phyloP scores from a whole-genome alignment of 2,329 filamentous ascomycete genomes.

The Penicillium decumbens region DNA sequence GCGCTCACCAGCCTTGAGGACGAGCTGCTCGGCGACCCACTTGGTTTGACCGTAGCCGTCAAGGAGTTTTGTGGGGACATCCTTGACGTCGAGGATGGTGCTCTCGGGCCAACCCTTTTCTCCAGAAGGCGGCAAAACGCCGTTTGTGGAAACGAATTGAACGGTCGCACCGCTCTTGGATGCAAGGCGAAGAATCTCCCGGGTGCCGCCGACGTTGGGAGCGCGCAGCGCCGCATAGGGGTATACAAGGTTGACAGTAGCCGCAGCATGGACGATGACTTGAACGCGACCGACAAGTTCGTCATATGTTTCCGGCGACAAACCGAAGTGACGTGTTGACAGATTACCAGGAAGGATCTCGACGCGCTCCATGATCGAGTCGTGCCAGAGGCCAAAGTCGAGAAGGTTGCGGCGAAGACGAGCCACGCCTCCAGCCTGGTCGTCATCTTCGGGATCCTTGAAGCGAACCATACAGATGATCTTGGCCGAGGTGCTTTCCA shows the following conservation, averaged over 20 bases:
- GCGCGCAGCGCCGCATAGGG: conserved; percentile 71
- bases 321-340: conserved; percentile 62
- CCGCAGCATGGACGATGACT: conserved; percentile 72
- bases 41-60: conserved; percentile 78
- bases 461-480: conserved; percentile 72
- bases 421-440: conserved; percentile 63
- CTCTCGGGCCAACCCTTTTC: conserved; percentile 67
- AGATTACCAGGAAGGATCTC: conserved; percentile 71
- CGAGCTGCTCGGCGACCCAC: conserved; percentile 74
- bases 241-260: conserved; percentile 75
- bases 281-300: conserved; percentile 61
- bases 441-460: conserved; percentile 60
- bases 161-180: conserved; percentile 64
- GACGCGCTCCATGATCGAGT: conserved; percentile 71
- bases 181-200: conserved; percentile 68
- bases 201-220: conserved; percentile 74
- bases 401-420: conserved; percentile 70
- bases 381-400: conserved; percentile 73
- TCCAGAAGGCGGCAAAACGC: conserved; percentile 64
- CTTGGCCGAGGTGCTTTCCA: conserved; percentile 63
- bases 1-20: conserved; percentile 63
- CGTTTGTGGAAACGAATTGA: conserved; percentile 76
- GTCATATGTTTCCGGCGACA: conserved; percentile 61
- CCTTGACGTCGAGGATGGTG: conserved; percentile 60
- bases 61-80: conserved; percentile 63